Percentiles rank a stretch among this genome's conserved stretches.
These are phyloP conservation scores for Dissophora ornata DNA, from an alignment of 192 early-diverging fungal genomes.

Conservation along the genomic window DNA sequence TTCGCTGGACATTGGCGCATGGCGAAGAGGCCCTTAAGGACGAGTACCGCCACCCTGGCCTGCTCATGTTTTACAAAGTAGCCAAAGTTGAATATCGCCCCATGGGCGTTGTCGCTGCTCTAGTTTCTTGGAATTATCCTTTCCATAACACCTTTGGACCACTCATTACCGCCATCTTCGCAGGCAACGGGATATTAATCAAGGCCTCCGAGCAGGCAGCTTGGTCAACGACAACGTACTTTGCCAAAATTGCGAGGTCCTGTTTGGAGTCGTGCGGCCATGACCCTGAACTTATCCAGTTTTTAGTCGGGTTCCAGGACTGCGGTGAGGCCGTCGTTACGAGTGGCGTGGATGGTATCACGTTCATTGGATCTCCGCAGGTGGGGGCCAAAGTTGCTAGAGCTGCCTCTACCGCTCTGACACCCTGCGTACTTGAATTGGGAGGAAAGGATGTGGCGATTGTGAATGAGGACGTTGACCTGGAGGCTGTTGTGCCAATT, in stretches of 20 bases:
- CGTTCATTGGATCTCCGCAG: slow-evolving; percentile 87
- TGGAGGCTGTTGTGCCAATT: slow-evolving; percentile 73
- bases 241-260: slow-evolving; percentile 68
- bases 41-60: slow-evolving; percentile 73
- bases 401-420: slow-evolving; percentile 76
- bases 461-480: slow-evolving; percentile 78
- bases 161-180: slow-evolving; percentile 82
- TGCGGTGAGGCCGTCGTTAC: slow-evolving; percentile 80
- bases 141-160: slow-evolving; percentile 85
- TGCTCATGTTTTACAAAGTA: slow-evolving; percentile 80
- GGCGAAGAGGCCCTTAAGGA: slow-evolving; percentile 77
- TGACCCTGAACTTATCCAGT: slow-evolving; percentile 80
- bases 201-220: slow-evolving; percentile 89
- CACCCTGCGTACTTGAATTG: slow-evolving; percentile 88
- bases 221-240: slow-evolving; percentile 78
- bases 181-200: slow-evolving; percentile 88
- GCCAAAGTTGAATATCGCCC: slow-evolving; percentile 84
- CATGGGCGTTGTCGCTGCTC: slow-evolving; percentile 81
- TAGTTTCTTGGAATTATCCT: slow-evolving; percentile 93
- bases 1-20: slow-evolving; percentile 83
- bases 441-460: slow-evolving; percentile 93
- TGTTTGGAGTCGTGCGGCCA: slow-evolving; percentile 80
- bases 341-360: slow-evolving; percentile 77
- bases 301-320: slow-evolving; percentile 84
- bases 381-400: slow-evolving; percentile 84